Percentiles rank a stretch among this genome's conserved stretches.
These are phyloP conservation scores for Colletotrichum cuscutae DNA, from an alignment of 2,329 filamentous ascomycete genomes.

Conservation along the genomic window DNA sequence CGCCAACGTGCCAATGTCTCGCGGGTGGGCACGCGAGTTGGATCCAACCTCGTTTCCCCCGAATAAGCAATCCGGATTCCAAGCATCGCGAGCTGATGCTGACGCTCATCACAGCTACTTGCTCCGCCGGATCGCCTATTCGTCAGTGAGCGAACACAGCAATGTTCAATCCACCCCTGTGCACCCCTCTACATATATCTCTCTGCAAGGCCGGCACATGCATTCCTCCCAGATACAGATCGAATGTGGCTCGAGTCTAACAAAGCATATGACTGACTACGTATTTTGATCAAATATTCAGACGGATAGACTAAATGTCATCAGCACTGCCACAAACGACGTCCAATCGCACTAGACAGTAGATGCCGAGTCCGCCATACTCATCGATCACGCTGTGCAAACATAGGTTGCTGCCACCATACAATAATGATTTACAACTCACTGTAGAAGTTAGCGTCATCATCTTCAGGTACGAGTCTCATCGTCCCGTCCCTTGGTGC, in stretches of 20 bases:
- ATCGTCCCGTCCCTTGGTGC: not conserved
- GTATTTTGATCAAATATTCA: not conserved
- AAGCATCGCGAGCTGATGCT: conserved; percentile 14
- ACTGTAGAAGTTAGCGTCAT: not conserved
- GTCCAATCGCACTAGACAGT: not conserved
- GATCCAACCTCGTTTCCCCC: not conserved
- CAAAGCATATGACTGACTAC: not conserved
- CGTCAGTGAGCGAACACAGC: conserved; percentile 2
- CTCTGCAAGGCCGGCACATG: conserved; percentile 14
- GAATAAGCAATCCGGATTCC: conserved; percentile 1
- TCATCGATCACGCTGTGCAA: not conserved
- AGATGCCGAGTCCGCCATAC: not conserved
- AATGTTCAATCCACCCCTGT: not conserved
- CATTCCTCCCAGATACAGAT: conserved; percentile 2
- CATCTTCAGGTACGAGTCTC: conserved; percentile 11
- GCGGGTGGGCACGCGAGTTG: not conserved
- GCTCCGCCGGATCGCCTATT: not conserved
- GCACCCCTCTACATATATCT: not conserved
- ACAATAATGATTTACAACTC: not conserved
- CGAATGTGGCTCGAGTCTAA: not conserved
- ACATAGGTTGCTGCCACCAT: not conserved
- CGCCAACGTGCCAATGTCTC: not conserved
- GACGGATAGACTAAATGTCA: not conserved
- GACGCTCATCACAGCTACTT: conserved; percentile 8
- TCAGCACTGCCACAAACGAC: not conserved